Conservation (phyloP, 768 basidiomycete species). For the Amanita polypyramis region DNA sequence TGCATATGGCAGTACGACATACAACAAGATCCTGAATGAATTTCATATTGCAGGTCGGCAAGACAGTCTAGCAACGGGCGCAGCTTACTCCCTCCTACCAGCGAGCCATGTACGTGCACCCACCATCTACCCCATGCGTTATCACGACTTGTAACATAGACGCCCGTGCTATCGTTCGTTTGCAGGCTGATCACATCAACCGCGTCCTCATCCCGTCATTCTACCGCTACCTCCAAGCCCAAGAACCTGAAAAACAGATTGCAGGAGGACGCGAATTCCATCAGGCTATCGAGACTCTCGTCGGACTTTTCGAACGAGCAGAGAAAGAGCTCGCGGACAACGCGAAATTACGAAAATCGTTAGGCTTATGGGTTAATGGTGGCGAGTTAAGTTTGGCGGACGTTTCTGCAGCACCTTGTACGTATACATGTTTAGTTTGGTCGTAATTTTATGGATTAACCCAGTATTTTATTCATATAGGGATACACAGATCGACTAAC, state of each 20-base stretch:
- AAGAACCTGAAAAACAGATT: slow-evolving; percentile 42
- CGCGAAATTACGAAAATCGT: slow-evolving; percentile 19
- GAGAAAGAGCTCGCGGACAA: slow-evolving; percentile 24
- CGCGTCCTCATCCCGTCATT: slow-evolving; percentile 59
- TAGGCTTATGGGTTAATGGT: slow-evolving; percentile 54
- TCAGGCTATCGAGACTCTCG: slow-evolving; percentile 38
- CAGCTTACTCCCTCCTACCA: not conserved
- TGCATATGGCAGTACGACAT: not conserved
- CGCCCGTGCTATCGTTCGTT: slow-evolving; percentile 53
- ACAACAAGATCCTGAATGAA: not conserved
- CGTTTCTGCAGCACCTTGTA: slow-evolving; percentile 64
- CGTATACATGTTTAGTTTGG: slow-evolving; percentile 16
- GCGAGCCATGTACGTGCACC: not conserved
- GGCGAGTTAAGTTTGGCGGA: slow-evolving; percentile 54
- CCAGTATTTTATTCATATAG: slow-evolving; percentile 20
- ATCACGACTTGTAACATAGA: too few relatives aligned
- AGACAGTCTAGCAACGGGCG: not conserved
- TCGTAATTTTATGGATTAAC: not conserved
- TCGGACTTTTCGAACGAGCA: slow-evolving; percentile 45
- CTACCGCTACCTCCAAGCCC: slow-evolving; percentile 67
- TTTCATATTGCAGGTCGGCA: not conserved
- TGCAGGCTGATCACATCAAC: slow-evolving; percentile 60
- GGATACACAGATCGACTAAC: slow-evolving; percentile 57
- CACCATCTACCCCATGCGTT: too few relatives aligned
- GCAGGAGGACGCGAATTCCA: slow-evolving; percentile 43